Percentiles rank a stretch among this genome's conserved stretches.
Evolutionary conservation across 495 filamentous ascomycete species (phyloP).

Genomic region (Beverwykella pulmonaria): DNA sequence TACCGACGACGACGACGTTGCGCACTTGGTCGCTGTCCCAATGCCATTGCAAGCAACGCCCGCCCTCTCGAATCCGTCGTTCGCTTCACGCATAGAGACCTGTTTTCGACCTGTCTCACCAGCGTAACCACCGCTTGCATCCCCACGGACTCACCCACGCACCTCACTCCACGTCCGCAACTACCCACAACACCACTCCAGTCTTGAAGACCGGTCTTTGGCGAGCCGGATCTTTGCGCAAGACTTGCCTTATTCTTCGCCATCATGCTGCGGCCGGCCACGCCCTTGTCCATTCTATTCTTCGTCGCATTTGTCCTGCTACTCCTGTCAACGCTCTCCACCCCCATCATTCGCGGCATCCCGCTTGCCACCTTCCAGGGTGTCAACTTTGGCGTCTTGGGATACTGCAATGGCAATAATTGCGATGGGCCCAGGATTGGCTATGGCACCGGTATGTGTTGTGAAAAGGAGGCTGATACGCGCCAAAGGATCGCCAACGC

Average conservation of each 20-base stretch:
- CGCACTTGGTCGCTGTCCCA: slow-evolving; percentile 10
- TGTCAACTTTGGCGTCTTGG: slow-evolving; percentile 89
- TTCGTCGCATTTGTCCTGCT: slow-evolving; percentile 83
- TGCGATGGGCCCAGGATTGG: slow-evolving; percentile 81
- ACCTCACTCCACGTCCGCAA: background rate
- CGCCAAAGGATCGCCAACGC: background rate
- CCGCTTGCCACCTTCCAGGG: slow-evolving; percentile 76
- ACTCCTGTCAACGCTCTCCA: slow-evolving; percentile 86
- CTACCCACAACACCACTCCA: slow-evolving; percentile 16
- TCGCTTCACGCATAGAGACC: slow-evolving; percentile 19
- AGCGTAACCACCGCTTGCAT: slow-evolving; percentile 19
- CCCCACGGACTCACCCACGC: slow-evolving; percentile 6
- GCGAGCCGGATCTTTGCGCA: slow-evolving; percentile 30
- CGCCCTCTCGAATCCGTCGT: slow-evolving; percentile 10
- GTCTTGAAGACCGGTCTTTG: slow-evolving; percentile 29
- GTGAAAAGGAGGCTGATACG: background rate
- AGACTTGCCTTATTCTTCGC: slow-evolving; percentile 23
- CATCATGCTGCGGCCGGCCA: slow-evolving; percentile 83
- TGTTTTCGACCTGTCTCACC: slow-evolving; percentile 33
- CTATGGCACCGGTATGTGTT: slow-evolving; percentile 76
- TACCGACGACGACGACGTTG: background rate
- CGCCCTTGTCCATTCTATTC: slow-evolving; percentile 83
- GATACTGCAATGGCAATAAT: slow-evolving; percentile 67
- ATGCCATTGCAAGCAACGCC: slow-evolving; percentile 21
- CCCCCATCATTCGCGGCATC: slow-evolving; percentile 83